phyloP scores from a whole-genome alignment of 1,284 basidiomycete species.

The Cryptococcus floricola region DNA sequence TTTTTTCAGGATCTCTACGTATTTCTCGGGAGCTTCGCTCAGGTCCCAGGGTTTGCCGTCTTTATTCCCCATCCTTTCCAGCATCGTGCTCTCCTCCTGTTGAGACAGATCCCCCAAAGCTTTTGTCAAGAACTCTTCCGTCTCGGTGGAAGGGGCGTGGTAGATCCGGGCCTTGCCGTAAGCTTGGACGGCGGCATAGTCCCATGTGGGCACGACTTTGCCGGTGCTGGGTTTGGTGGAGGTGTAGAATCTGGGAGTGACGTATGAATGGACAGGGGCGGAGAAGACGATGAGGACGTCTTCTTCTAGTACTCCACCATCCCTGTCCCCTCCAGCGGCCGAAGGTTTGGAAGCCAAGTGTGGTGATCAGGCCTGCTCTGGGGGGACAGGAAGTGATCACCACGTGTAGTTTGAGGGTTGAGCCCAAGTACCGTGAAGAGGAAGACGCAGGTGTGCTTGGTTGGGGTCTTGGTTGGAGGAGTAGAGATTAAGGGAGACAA shows the following conservation, averaged over 20 bases:
- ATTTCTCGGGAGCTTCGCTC: conserved; percentile 44
- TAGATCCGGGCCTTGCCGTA: conserved; percentile 41
- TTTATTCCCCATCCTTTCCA: conserved; percentile 29
- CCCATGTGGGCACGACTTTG: conserved; percentile 50
- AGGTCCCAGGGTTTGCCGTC: conserved; percentile 42
- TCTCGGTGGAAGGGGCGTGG: conserved; percentile 13
- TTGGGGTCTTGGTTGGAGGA: too few relatives aligned
- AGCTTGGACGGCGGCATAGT: conserved; percentile 48
- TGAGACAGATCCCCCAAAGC: conserved; percentile 39
- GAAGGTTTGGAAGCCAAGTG: neutral
- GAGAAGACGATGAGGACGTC: conserved; percentile 48
- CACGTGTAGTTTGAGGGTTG: too few relatives aligned
- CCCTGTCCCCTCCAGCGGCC: neutral
- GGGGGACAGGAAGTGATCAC: too few relatives aligned
- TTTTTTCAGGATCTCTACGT: conserved; percentile 47
- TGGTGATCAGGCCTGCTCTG: too few relatives aligned
- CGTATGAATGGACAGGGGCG: conserved; percentile 41
- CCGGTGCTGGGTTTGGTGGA: conserved; percentile 44
- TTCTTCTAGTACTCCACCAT: conserved; percentile 18
- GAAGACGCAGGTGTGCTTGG: too few relatives aligned
- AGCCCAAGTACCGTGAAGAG: too few relatives aligned
- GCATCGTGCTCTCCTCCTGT: conserved; percentile 21
- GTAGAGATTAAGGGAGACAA: too few relatives aligned
- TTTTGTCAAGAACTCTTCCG: conserved; percentile 26
- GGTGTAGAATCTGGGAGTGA: conserved; percentile 46